phyloP scores from a whole-genome alignment of 2,329 filamentous ascomycete species.

The Madurella fahalii region DNA sequence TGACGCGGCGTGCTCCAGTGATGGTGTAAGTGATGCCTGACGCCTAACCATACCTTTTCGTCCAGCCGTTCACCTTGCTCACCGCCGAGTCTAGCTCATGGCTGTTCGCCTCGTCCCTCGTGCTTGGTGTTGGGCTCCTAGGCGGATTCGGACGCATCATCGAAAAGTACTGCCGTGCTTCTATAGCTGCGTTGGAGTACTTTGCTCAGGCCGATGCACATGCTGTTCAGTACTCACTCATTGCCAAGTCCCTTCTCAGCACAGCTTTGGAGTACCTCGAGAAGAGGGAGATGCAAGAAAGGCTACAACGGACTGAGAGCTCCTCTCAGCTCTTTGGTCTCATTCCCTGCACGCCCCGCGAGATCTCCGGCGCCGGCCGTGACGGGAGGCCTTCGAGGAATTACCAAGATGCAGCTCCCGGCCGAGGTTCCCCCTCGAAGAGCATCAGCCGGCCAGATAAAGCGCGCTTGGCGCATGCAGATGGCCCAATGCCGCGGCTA shows the following conservation, averaged over 20 bases:
- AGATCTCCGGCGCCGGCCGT: not conserved
- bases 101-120: constrained; percentile 51
- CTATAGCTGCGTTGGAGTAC: constrained; percentile 46
- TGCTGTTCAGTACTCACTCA: constrained; percentile 50
- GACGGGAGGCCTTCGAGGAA: not conserved
- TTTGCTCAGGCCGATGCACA: constrained; percentile 48
- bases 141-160: constrained; percentile 50
- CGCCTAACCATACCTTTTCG: not conserved
- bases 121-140: constrained; percentile 48
- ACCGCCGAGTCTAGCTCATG: constrained; percentile 39
- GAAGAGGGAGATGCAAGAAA: constrained; percentile 44
- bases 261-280: constrained; percentile 46
- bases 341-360: constrained; percentile 33
- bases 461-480: not conserved
- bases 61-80: not conserved
- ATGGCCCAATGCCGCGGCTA: constrained; percentile 15
- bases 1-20: constrained; percentile 46
- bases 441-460: not conserved
- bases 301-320: constrained; percentile 44
- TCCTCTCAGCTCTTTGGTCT: constrained; percentile 51
- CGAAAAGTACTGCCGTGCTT: constrained; percentile 46
- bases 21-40: constrained; percentile 42
- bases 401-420: not conserved
- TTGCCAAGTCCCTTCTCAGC: constrained; percentile 47
- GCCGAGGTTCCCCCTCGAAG: not conserved